Percentiles rank a stretch among this genome's conserved stretches.
Conservation (phyloP, 306 rosid species). For the Inga leiocalycina region DNA sequence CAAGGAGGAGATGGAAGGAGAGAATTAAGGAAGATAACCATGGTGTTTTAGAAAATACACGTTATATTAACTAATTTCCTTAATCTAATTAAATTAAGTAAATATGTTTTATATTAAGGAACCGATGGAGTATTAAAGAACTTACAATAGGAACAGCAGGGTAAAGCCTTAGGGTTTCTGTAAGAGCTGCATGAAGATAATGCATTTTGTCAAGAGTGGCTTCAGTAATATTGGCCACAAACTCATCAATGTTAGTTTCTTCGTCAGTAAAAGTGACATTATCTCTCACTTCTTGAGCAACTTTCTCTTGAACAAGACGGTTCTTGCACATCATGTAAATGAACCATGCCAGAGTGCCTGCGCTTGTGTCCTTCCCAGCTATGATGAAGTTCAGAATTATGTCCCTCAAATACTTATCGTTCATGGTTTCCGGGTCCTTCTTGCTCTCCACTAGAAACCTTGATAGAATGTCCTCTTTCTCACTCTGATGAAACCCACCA, state of each 20-base stretch:
- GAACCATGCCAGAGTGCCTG: constrained; percentile 81
- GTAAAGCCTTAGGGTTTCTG: constrained; percentile 83
- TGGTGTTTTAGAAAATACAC: too few species aligned
- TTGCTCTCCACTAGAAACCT: constrained; percentile 76
- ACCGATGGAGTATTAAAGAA: not conserved
- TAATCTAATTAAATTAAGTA: too few species aligned
- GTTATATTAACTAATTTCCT: too few species aligned
- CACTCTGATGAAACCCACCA: constrained; percentile 40
- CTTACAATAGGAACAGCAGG: constrained; percentile 70
- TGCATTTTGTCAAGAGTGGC: constrained; percentile 68
- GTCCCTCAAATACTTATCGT: constrained; percentile 65
- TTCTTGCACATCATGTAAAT: constrained; percentile 77
- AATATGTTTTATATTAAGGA: too few species aligned
- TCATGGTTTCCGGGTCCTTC: constrained; percentile 58
- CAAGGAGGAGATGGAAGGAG: too few species aligned
- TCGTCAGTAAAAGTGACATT: constrained; percentile 39
- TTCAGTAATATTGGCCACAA: constrained; percentile 52
- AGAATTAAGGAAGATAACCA: too few species aligned
- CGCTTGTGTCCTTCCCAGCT: constrained; percentile 81
- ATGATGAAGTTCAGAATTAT: constrained; percentile 68
- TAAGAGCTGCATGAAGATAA: constrained; percentile 76
- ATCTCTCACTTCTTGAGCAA: constrained; percentile 68
- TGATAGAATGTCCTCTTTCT: constrained; percentile 75
- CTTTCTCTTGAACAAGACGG: constrained; percentile 68
- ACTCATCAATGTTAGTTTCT: constrained; percentile 45